A percentile compares a stretch with the other conserved stretches of the same genome.
Evolutionary conservation across 768 basidiomycete genomes (phyloP).

Genomic region (Tulasnella calospora): DNA sequence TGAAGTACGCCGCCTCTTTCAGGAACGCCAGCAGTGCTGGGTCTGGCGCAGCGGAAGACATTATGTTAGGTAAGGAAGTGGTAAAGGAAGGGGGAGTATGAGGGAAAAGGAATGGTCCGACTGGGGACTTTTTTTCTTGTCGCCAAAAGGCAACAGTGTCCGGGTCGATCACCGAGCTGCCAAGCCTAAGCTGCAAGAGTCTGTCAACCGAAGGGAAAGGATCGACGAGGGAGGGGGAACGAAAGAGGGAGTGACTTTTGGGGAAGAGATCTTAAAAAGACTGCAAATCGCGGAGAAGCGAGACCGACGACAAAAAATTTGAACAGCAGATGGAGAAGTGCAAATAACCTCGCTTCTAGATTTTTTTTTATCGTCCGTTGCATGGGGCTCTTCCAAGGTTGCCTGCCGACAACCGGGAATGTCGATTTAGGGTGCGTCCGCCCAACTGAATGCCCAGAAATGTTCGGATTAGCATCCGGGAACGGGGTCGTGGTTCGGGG

Average conservation of each 20-base stretch:
- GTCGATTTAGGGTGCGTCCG: neutral
- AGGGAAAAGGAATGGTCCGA: neutral
- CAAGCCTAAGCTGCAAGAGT: neutral
- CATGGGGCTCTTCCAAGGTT: neutral
- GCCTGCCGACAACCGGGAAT: neutral
- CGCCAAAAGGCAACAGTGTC: neutral
- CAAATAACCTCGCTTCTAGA: neutral
- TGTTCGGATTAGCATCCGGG: neutral
- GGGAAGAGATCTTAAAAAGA: neutral
- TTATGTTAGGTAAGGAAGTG: neutral
- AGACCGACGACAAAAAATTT: neutral
- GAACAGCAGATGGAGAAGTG: neutral
- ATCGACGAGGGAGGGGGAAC: neutral
- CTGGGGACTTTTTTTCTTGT: neutral
- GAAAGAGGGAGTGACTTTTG: neutral
- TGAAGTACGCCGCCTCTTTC: constrained; percentile 16
- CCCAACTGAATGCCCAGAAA: neutral
- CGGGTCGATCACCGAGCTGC: neutral
- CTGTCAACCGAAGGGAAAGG: neutral
- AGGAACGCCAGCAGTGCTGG: neutral
- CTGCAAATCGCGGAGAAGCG: neutral
- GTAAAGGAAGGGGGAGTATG: neutral
- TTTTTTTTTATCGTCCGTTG: constrained; percentile 2
- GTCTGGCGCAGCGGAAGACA: neutral
- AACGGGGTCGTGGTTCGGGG: neutral